Percentiles rank a stretch among this genome's conserved stretches.
These are phyloP conservation scores for Sporobolomyces roseus DNA, from an alignment of 768 basidiomycete species.

Conservation along the genomic window DNA sequence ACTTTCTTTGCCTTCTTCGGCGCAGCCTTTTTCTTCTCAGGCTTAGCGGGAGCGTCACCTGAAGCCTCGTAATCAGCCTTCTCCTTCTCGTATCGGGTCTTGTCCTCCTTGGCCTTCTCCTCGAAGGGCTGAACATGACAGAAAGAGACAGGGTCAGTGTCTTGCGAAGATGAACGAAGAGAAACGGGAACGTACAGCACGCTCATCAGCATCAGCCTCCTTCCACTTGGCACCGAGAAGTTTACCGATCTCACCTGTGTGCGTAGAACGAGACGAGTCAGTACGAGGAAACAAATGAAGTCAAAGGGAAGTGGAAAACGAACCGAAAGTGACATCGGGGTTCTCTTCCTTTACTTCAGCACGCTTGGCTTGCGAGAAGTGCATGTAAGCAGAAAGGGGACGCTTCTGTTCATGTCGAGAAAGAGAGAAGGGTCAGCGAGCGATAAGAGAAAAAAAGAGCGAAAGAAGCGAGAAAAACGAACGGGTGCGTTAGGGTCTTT, in stretches of 20 bases:
- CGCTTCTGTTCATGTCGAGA: conserved; percentile 57
- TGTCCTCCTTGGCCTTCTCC: conserved; percentile 80
- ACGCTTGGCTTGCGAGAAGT: conserved; percentile 94
- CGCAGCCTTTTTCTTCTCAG: conserved; percentile 22
- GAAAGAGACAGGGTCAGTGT: conserved; percentile 1
- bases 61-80: conserved; percentile 48
- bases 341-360: conserved; percentile 93
- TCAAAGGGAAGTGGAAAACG: neutral
- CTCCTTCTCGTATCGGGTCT: conserved; percentile 77
- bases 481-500: conserved; percentile 39
- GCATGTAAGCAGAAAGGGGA: conserved; percentile 95
- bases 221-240: conserved; percentile 96
- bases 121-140: conserved; percentile 67
- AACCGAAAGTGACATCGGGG: conserved; percentile 88
- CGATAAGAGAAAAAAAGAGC: neutral
- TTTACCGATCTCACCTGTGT: conserved; percentile 82
- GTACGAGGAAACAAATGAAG: neutral
- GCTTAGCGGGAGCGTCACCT: conserved; percentile 7
- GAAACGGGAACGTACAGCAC: conserved; percentile 61
- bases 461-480: neutral
- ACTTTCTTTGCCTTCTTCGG: conserved; percentile 20
- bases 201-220: conserved; percentile 83
- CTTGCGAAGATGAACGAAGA: neutral
- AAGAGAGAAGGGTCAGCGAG: neutral
- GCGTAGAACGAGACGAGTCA: conserved; percentile 4